Evolutionary conservation across 2,329 filamentous ascomycete genomes (phyloP).

Genomic region (Aspergillus brunneoviolaceus): DNA sequence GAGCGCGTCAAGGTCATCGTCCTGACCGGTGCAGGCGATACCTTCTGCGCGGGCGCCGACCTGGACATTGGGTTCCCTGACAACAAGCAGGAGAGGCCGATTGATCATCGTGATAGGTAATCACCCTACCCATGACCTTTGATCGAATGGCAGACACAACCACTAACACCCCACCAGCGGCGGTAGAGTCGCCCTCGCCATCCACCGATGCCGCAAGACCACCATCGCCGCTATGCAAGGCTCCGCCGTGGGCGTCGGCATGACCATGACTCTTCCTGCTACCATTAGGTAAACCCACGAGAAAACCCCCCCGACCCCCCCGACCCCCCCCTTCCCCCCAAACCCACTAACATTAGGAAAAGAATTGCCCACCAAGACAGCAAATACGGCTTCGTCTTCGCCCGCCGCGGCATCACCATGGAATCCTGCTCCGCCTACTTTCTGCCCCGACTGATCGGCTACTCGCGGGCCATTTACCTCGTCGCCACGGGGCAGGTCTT

Average conservation of each 20-base stretch:
- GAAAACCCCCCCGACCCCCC: neutral
- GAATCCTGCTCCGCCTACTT: slow-evolving; percentile 72
- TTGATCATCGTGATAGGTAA: slow-evolving; percentile 55
- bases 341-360: neutral
- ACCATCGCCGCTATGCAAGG: slow-evolving; percentile 58
- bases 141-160: neutral
- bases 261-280: slow-evolving; percentile 60
- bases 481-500: slow-evolving; percentile 65
- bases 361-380: slow-evolving; percentile 57
- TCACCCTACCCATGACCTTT: no score
- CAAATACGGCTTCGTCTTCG: slow-evolving; percentile 74
- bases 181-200: slow-evolving; percentile 47
- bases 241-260: slow-evolving; percentile 58
- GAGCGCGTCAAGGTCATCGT: slow-evolving; percentile 56
- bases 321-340: neutral
- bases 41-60: slow-evolving; percentile 56
- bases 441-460: slow-evolving; percentile 67
- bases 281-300: slow-evolving; percentile 42
- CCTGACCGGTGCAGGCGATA: slow-evolving; percentile 51
- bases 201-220: slow-evolving; percentile 58
- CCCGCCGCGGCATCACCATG: slow-evolving; percentile 67
- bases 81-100: slow-evolving; percentile 39
- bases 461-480: slow-evolving; percentile 33
- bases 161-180: slow-evolving; percentile 24
- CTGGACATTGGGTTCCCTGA: slow-evolving; percentile 53